A percentile compares a stretch with the other conserved stretches of the same genome.
Evolutionary conservation across 495 filamentous ascomycete genomes (phyloP).

Genomic region (Penicillium taxi): DNA sequence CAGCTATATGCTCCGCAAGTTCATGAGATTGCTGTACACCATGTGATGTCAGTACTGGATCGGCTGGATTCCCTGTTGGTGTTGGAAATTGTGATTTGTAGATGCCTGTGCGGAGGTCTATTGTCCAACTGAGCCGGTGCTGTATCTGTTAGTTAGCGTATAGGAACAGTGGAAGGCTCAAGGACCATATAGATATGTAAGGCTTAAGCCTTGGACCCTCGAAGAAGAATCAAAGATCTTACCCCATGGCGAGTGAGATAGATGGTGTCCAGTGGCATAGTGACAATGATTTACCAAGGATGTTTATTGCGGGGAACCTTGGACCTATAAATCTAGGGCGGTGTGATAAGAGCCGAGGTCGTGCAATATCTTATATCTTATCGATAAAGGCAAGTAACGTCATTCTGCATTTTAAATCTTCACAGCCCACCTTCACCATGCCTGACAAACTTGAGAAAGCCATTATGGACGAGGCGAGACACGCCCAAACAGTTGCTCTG

Average conservation of each 20-base stretch:
- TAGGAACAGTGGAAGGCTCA: too few relatives aligned
- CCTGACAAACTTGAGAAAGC: slow-evolving; percentile 35
- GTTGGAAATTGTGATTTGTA: slow-evolving; percentile 61
- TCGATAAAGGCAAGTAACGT: too few relatives aligned
- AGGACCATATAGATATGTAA: too few relatives aligned
- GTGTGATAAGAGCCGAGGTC: too few relatives aligned
- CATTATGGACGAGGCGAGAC: slow-evolving; percentile 33
- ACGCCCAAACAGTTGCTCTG: slow-evolving; percentile 39
- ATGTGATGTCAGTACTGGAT: slow-evolving; percentile 79
- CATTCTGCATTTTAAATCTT: too few relatives aligned
- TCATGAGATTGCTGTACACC: slow-evolving; percentile 79
- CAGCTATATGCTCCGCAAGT: slow-evolving; percentile 57
- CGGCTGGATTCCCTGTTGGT: slow-evolving; percentile 77
- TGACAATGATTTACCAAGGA: background rate
- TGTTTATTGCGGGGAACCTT: slow-evolving; percentile 12
- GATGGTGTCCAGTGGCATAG: slow-evolving; percentile 62
- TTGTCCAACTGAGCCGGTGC: slow-evolving; percentile 86
- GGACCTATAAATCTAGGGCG: background rate
- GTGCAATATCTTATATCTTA: too few relatives aligned
- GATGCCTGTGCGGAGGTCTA: slow-evolving; percentile 66
- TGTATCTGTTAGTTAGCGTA: slow-evolving; percentile 25
- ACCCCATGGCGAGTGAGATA: slow-evolving; percentile 84
- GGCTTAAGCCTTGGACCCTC: too few relatives aligned
- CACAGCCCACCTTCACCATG: too few relatives aligned
- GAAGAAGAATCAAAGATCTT: slow-evolving; percentile 31